These are phyloP conservation scores for Teratosphaeria zuluensis DNA, from an alignment of 2,329 filamentous ascomycete species.

Conservation along the genomic window DNA sequence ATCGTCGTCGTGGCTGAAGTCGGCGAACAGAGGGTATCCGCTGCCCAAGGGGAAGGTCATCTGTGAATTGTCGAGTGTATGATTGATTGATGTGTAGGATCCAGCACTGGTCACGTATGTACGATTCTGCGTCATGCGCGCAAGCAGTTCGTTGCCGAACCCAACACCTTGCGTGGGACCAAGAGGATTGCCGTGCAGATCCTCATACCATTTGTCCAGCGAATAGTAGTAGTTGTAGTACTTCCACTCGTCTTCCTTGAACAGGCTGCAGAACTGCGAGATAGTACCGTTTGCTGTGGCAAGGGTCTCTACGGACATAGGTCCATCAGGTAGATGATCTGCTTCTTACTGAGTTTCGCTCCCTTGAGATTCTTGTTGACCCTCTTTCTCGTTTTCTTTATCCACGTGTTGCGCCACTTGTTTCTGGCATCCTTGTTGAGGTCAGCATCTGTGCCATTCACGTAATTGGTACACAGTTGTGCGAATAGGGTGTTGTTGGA, in stretches of 20 bases:
- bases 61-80: conserved; percentile 58
- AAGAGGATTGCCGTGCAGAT: conserved; percentile 64
- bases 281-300: conserved; percentile 46
- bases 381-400: conserved; percentile 56
- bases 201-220: conserved; percentile 77
- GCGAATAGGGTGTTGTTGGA: conserved; percentile 79
- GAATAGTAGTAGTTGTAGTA: conserved; percentile 54
- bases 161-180: conserved; percentile 80
- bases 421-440: conserved; percentile 44
- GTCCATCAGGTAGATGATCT: conserved; percentile 72
- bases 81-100: conserved; percentile 64
- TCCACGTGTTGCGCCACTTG: conserved; percentile 54
- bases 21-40: conserved; percentile 56
- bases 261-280: conserved; percentile 68
- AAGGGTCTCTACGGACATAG: conserved; percentile 81
- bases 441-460: conserved; percentile 44
- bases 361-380: conserved; percentile 61
- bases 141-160: conserved; percentile 77
- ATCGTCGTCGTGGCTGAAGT: conserved; percentile 87
- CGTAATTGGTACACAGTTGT: conserved; percentile 60
- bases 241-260: conserved; percentile 55
- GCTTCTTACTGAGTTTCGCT: conserved; percentile 51
- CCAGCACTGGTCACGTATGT: conserved; percentile 47
- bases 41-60: conserved; percentile 62
- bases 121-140: conserved; percentile 59